phyloP scores from a whole-genome alignment of 768 basidiomycete species.

The Inosperma sp. region DNA sequence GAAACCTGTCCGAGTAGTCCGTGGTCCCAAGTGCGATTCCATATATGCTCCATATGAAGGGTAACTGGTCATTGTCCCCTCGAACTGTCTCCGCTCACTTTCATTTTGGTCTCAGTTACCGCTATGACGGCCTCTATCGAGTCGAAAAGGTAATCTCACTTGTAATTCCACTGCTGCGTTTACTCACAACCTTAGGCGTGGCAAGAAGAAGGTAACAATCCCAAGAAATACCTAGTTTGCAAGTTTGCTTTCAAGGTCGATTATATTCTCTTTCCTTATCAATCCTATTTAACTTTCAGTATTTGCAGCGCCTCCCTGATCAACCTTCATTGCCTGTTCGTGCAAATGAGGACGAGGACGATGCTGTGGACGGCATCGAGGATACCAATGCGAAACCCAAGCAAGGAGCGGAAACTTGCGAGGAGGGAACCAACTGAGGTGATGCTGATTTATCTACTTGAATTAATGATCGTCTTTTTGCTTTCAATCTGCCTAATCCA shows the following conservation, averaged over 20 bases:
- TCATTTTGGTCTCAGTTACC: constrained; percentile 48
- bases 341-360: background rate
- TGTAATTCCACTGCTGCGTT: no score
- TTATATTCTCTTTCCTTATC: background rate
- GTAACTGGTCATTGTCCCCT: constrained; percentile 30
- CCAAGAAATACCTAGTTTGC: constrained; percentile 72
- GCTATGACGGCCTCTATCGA: constrained; percentile 85
- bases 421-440: no score
- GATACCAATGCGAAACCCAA: no score
- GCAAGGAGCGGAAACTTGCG: no score
- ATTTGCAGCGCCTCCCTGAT: constrained; percentile 45
- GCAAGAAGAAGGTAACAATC: constrained; percentile 67
- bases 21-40: constrained; percentile 74
- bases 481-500: no score
- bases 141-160: constrained; percentile 56
- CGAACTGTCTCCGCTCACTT: background rate
- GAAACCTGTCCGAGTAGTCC: constrained; percentile 81
- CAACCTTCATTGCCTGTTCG: constrained; percentile 50
- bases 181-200: constrained; percentile 46
- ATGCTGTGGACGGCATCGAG: no score
- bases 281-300: background rate
- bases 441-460: no score
- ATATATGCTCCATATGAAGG: constrained; percentile 77
- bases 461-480: no score
- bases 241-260: constrained; percentile 79